These are phyloP conservation scores for Sambucus nigra DNA, from an alignment of 129 eudicot genomes.

Conservation along the genomic window DNA sequence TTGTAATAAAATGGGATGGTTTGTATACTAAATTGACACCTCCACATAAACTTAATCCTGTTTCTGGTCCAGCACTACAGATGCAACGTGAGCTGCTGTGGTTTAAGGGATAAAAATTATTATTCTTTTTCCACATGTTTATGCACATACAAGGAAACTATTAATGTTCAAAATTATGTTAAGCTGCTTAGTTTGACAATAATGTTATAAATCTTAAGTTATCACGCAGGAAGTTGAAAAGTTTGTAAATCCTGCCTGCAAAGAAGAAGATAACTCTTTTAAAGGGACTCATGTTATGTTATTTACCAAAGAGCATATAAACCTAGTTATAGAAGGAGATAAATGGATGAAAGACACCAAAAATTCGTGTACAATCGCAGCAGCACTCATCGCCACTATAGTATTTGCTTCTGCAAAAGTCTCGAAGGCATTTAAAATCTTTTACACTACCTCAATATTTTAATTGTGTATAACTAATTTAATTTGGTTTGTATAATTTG, in stretches of 20 bases:
- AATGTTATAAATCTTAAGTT: too few relatives aligned
- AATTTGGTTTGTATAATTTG: too few relatives aligned
- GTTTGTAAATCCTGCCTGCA: constrained; percentile 6
- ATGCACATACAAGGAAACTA: too few relatives aligned
- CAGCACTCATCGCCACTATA: neutral
- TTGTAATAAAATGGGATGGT: too few relatives aligned
- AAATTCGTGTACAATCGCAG: neutral
- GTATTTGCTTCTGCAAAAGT: too few relatives aligned
- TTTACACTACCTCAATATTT: too few relatives aligned
- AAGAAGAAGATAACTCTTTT: neutral
- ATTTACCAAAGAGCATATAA: constrained; percentile 11
- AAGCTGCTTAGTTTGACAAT: too few relatives aligned
- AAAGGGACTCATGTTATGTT: constrained; percentile 17
- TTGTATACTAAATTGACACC: constrained; percentile 31
- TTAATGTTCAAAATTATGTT: too few relatives aligned
- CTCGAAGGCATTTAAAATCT: too few relatives aligned
- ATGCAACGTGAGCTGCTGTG: constrained; percentile 43
- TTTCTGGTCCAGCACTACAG: constrained; percentile 42
- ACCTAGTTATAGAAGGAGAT: neutral
- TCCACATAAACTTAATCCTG: constrained; percentile 28
- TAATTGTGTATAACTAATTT: too few relatives aligned
- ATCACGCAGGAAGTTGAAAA: constrained; percentile 21
- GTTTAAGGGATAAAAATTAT: constrained; percentile 38
- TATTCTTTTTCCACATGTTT: neutral
- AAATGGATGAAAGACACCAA: neutral